Base-by-base conservation (phyloP, 2,329 filamentous ascomycete species). In the Penicillium expansum region DNA sequence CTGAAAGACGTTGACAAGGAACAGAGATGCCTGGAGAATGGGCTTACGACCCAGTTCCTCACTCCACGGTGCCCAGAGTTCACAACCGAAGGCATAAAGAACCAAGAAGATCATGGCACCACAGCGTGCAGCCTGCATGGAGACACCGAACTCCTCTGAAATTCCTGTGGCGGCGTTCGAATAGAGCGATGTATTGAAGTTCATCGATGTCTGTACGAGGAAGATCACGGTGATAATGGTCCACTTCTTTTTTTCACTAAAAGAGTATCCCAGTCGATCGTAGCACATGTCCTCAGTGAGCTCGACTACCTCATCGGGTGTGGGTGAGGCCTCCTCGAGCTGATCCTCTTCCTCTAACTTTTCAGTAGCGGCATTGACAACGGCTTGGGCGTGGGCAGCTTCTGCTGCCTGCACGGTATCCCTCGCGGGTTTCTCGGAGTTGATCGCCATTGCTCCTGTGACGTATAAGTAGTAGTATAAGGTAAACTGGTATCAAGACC, bases 41-140 rank as follows among this genome's bases (percentile, higher is more conserved):
- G 87, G 87, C 78, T 86, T 89, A 48, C 91, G 84, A 20, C 91
- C 91, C 48, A 93, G 79, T 67, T 94, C 91, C 71, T 95, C 91
- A 44, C 85, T 89, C 89, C 90, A 94, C 0, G 91, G 91, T 0
- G 91, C 91, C 91, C 91, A 94, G 0, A 93, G 81, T 73, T 94
- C 91, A 71, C 91, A 94, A 35, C 91, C 91, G 70, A 94, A 92
- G 37, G 90, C 90, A 71, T 95, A 94, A 2, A 86, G 74, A 49
- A 94, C 82, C 38, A 95, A 76, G 76, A 93, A 94, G 60, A 92
- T 84, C 76, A 89, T 87, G 57, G 89, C 88, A 69, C 90, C 90
- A 55, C 84, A 83, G 53, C 89, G 84, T 5, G 87, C 89, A 4
- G 83, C 85, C 71, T 91, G 88, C 29, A 77, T 77, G 59, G 85